Base-by-base conservation (phyloP, 1,139 yeast genomes). In the Yamadazyma triangularis region DNA sequence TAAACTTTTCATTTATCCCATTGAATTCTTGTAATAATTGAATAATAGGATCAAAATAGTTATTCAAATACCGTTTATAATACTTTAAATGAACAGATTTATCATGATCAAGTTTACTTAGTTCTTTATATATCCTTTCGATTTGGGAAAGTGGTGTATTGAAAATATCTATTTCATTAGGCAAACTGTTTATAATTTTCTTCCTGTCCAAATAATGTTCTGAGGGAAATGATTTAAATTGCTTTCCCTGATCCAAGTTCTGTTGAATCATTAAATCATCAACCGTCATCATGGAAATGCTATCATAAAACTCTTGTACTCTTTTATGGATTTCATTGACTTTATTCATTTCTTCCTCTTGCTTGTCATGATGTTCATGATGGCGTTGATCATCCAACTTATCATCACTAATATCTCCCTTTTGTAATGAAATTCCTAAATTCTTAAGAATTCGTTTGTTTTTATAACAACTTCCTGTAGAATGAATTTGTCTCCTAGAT, bases 181-280 rank as follows among this genome's bases (percentile, higher is more conserved):
- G 73, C 15, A 68, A 40, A 25, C 48, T 49, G 23, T 58, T 48
- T n/a, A 66, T 43, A 11, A 64, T 41, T 25, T 50, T 44, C 32
- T 56, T 57, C 26, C 73, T 44, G 42, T 67, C 63, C 20, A 66
- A 42, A 38, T 50, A 60, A 45, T 64, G 70, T 18, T 59, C 59
- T 6, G 65, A 53, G 6, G 56, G 53, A 34, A 58, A 56, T 11
- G 64, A 48, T 30, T 58, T 52, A 33, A 64, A 56, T 35, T 60
- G 69, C 27, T 50, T 41, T 7, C 64, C 66, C 26, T 58, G 55
- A 38, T 65, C 72, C 22, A 66, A 45, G 35, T 58, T 60, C 33
- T 55, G 50, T 40, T 68, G 73, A 24, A 64, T 53, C 30, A 47
- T 39, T 18, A 67, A 43, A 36, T 67, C 71, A 19, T 64, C 59